Conservation (phyloP, 2,329 filamentous ascomycete genomes). For the Knufia petricola region DNA sequence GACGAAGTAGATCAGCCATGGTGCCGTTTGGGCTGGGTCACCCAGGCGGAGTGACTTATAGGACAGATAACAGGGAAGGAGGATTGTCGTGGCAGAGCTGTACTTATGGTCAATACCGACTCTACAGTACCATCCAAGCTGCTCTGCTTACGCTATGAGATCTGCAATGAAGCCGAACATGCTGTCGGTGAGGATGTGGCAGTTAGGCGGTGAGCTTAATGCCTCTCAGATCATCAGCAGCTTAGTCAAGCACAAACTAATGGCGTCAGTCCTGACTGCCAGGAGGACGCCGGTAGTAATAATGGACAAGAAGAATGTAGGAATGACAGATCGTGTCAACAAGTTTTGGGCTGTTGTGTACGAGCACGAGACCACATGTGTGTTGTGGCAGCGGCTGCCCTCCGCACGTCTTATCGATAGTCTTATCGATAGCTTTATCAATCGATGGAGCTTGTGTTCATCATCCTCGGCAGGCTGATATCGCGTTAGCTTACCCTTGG, state of each 20-base stretch:
- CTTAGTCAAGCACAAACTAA: background rate
- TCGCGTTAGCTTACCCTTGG: too few species aligned
- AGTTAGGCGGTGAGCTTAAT: background rate
- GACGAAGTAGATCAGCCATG: constrained; percentile 99
- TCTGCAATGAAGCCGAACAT: constrained; percentile 75
- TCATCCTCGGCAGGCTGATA: background rate
- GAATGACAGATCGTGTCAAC: background rate
- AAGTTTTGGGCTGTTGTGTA: background rate
- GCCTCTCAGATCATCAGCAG: background rate
- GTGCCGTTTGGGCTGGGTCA: constrained; percentile 77
- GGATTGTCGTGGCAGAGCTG: constrained; percentile 76
- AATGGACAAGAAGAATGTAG: background rate
- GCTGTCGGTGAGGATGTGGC: constrained; percentile 21
- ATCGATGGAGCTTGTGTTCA: background rate
- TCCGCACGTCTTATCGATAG: background rate
- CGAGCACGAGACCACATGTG: constrained; percentile 1
- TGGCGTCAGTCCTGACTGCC: background rate
- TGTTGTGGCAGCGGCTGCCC: background rate
- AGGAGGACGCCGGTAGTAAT: background rate
- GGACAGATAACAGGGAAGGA: constrained; percentile 92
- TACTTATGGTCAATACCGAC: background rate
- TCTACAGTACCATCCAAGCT: constrained; percentile 1
- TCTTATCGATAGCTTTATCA: constrained; percentile 6
- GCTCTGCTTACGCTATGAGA: constrained; percentile 60
- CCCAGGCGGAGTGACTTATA: constrained; percentile 95